Percentiles rank a stretch among this genome's conserved stretches.
phyloP scores from a whole-genome alignment of 306 rosid species.

The Mucuna pruriens region DNA sequence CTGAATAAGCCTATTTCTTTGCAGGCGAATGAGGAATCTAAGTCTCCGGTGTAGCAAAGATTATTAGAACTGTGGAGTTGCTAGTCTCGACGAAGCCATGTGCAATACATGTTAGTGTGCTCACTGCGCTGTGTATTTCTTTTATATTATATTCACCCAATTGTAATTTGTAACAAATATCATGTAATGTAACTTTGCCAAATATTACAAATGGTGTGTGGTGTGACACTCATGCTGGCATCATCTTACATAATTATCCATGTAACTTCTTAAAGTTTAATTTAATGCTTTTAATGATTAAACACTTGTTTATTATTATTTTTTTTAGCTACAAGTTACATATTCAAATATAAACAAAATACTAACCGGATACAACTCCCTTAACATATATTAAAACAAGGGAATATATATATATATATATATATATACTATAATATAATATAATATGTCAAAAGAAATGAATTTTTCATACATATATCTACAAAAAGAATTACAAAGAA shows the following conservation, averaged over 20 bases:
- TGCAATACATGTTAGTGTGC: slow-evolving; percentile 30
- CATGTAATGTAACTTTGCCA: not conserved
- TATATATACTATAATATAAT: no score
- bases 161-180: slow-evolving; percentile 33
- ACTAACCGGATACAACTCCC: no score
- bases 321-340: no score
- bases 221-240: not conserved
- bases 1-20: not conserved
- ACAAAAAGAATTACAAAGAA: no score
- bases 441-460: no score
- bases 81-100: slow-evolving; percentile 3
- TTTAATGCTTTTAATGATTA: not conserved
- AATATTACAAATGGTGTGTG: not conserved
- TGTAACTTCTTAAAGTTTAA: not conserved
- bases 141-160: not conserved
- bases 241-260: not conserved
- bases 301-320: not conserved
- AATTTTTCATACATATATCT: no score
- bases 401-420: no score
- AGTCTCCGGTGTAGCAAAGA: slow-evolving; percentile 50
- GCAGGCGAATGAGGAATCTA: slow-evolving; percentile 67
- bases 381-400: no score
- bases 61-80: not conserved
- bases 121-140: slow-evolving; percentile 3
- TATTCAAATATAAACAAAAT: no score